Conservation (phyloP, 139 green algal genomes). For the Micractinium sp. region DNA sequence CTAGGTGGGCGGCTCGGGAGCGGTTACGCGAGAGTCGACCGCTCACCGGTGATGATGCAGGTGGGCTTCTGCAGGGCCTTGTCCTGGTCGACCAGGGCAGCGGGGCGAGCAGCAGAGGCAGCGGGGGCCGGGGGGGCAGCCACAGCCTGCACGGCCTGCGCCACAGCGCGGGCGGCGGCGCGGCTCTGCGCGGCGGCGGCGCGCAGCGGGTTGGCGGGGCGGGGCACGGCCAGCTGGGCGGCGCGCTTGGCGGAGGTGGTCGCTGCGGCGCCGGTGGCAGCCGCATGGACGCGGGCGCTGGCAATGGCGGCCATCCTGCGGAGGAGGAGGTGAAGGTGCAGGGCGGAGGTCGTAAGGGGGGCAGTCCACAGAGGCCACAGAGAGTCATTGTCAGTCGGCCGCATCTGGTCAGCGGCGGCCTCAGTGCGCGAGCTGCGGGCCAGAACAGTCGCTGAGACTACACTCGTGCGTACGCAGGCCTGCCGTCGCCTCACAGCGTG, state of each 20-base stretch:
- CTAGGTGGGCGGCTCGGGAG: too few species aligned
- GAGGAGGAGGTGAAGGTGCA: too few species aligned
- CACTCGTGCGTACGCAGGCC: too few species aligned
- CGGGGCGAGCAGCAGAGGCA: neutral
- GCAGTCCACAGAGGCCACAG: too few species aligned
- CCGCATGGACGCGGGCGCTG: neutral
- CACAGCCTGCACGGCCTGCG: neutral
- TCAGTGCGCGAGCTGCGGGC: too few species aligned
- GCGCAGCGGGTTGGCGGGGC: neutral
- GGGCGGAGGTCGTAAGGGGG: too few species aligned
- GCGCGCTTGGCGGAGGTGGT: neutral
- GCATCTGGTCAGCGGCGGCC: too few species aligned
- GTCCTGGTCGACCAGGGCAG: constrained; percentile 15
- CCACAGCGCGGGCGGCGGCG: neutral
- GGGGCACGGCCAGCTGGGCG: neutral
- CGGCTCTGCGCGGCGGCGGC: neutral
- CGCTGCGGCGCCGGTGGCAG: neutral
- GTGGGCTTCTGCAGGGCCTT: constrained; percentile 64
- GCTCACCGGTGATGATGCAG: constrained; percentile 78
- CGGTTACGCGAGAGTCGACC: too few species aligned
- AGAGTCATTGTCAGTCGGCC: too few species aligned
- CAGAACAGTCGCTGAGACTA: too few species aligned
- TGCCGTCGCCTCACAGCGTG: too few species aligned
- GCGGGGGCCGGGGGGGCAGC: constrained; percentile 13
- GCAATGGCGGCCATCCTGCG: constrained; percentile 15